These are phyloP conservation scores for Galerina sulciceps DNA, from an alignment of 768 basidiomycete genomes.

Conservation along the genomic window DNA sequence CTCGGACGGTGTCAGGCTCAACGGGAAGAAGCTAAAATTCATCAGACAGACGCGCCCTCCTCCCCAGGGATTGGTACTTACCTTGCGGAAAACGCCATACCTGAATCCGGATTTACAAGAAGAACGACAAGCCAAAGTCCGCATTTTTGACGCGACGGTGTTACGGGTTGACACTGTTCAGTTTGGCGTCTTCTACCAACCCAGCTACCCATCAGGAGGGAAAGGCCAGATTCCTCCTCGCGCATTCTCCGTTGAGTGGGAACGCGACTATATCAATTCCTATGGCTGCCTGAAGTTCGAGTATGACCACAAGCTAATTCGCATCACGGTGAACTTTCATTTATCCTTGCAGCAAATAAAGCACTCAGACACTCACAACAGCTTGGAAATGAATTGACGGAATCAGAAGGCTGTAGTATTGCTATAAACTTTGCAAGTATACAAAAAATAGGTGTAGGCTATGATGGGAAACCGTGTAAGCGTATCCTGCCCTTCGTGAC, in stretches of 20 bases:
- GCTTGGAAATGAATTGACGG: slow-evolving; percentile 62
- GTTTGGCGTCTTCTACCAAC: slow-evolving; percentile 63
- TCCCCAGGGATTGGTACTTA: slow-evolving; percentile 26
- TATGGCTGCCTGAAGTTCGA: slow-evolving; percentile 63
- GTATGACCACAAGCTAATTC: slow-evolving; percentile 71
- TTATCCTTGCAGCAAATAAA: not conserved
- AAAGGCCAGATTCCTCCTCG: slow-evolving; percentile 39
- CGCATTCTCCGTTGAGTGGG: slow-evolving; percentile 75
- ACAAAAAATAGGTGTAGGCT: slow-evolving; percentile 61
- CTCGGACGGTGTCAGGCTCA: slow-evolving; percentile 43
- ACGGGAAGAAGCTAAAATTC: slow-evolving; percentile 45
- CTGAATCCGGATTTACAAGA: slow-evolving; percentile 58
- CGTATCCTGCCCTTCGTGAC: slow-evolving; percentile 3
- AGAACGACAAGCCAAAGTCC: slow-evolving; percentile 47
- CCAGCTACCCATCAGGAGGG: slow-evolving; percentile 31
- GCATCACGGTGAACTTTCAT: slow-evolving; percentile 54
- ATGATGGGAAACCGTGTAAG: slow-evolving; percentile 71
- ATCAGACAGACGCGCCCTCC: slow-evolving; percentile 15
- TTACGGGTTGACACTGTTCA: slow-evolving; percentile 67
- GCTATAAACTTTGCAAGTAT: slow-evolving; percentile 62
- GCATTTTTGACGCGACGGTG: slow-evolving; percentile 41
- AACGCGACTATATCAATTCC: slow-evolving; percentile 51
- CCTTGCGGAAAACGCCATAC: slow-evolving; percentile 58
- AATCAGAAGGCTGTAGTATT: slow-evolving; percentile 54
- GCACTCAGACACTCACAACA: slow-evolving; percentile 26